These are phyloP conservation scores for Syzygium grande DNA, from an alignment of 345 rosid species.

Conservation along the genomic window DNA sequence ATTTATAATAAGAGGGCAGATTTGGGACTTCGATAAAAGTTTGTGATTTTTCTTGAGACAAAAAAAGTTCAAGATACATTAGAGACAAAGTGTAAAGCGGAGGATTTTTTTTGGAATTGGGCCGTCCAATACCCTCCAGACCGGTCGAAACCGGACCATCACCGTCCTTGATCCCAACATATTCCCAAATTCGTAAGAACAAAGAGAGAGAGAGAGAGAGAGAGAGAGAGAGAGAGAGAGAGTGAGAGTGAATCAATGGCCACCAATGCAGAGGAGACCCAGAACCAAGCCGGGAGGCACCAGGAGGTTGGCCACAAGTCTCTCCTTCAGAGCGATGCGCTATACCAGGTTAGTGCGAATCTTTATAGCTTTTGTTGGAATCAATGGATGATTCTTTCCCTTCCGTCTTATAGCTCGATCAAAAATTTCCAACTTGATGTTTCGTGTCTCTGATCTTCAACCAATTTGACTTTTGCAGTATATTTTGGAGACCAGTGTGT, in stretches of 20 bases:
- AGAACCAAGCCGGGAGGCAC: conserved; percentile 53
- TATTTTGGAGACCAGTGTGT: conserved; percentile 96
- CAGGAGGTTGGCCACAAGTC: conserved; percentile 96
- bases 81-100: too few relatives aligned
- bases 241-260: conserved; percentile 27
- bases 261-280: conserved; percentile 40
- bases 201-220: neutral
- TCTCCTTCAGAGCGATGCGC: conserved; percentile 85
- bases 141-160: conserved; percentile 13
- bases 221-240: neutral
- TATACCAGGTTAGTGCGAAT: conserved; percentile 57
- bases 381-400: neutral
- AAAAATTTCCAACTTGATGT: neutral
- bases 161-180: neutral
- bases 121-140: conserved; percentile 5
- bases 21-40: too few relatives aligned
- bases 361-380: neutral
- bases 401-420: neutral
- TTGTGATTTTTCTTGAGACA: too few relatives aligned
- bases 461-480: conserved; percentile 28
- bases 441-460: neutral
- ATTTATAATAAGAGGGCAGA: too few relatives aligned
- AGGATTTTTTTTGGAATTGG: too few relatives aligned
- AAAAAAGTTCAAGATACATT: too few relatives aligned
- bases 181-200: neutral